Evolutionary conservation across 148 eudicot species (phyloP).

Genomic region (Polygonum maritimum): DNA sequence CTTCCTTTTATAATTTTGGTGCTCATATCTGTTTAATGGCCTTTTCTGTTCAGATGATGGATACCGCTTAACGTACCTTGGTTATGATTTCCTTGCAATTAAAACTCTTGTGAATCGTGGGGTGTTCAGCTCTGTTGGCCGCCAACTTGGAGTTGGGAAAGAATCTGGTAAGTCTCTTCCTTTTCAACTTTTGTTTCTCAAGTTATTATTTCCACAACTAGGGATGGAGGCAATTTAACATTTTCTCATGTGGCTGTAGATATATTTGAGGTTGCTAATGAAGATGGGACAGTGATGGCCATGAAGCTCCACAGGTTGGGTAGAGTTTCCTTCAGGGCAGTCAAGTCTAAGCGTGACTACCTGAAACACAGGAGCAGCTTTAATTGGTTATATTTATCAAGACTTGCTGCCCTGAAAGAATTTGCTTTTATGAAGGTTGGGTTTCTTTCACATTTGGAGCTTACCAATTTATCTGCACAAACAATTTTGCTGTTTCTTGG

Average conservation of each 20-base stretch:
- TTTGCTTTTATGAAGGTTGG: constrained; percentile 95
- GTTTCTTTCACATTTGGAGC: neutral
- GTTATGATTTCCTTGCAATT: constrained; percentile 97
- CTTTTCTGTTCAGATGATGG: constrained; percentile 57
- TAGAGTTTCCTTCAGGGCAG: constrained; percentile 90
- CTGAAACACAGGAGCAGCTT: constrained; percentile 77
- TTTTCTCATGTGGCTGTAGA: constrained; percentile 17
- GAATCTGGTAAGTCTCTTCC: constrained; percentile 58
- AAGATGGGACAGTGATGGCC: constrained; percentile 83
- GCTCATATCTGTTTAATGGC: too few relatives aligned
- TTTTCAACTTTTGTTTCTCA: neutral
- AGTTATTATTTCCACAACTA: neutral
- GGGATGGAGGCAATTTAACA: neutral
- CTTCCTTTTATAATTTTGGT: neutral
- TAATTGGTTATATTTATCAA: constrained; percentile 86
- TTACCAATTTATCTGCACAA: neutral
- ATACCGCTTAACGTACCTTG: constrained; percentile 86
- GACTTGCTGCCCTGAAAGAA: constrained; percentile 92
- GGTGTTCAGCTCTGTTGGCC: constrained; percentile 72
- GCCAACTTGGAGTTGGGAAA: constrained; percentile 95
- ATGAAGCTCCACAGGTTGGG: constrained; percentile 97
- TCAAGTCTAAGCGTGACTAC: constrained; percentile 94
- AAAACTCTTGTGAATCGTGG: constrained; percentile 87
- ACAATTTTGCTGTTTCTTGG: neutral
- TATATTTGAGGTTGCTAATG: constrained; percentile 85